phyloP scores from a whole-genome alignment of 1,284 basidiomycete genomes.

The Apiotrichum brassicae region DNA sequence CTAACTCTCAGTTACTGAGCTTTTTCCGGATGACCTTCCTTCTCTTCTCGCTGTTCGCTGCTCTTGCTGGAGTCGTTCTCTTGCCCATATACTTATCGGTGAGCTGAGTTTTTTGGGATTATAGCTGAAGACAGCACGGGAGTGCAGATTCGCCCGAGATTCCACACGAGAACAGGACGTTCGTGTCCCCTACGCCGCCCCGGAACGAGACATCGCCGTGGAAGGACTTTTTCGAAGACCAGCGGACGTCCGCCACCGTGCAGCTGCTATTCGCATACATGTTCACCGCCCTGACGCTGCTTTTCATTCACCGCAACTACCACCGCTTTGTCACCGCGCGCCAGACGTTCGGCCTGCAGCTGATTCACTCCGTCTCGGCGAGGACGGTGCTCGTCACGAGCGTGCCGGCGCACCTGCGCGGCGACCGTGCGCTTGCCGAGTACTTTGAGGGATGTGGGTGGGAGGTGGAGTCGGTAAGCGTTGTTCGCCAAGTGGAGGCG shows the following conservation, averaged over 20 bases:
- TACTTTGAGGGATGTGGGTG: conserved; percentile 75
- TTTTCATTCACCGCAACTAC: conserved; percentile 83
- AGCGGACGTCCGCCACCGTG: conserved; percentile 73
- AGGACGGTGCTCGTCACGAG: conserved; percentile 84
- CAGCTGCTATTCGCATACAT: conserved; percentile 91
- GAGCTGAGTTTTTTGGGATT: conserved; percentile 23
- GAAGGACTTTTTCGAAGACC: conserved; percentile 71
- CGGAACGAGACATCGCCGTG: conserved; percentile 18
- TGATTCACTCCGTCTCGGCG: conserved; percentile 88
- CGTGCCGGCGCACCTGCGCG: conserved; percentile 72
- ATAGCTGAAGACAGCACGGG: conserved; percentile 55
- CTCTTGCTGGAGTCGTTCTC: conserved; percentile 69
- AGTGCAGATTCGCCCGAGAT: conserved; percentile 56
- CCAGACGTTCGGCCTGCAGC: conserved; percentile 86
- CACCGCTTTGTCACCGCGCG: conserved; percentile 81
- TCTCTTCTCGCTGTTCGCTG: conserved; percentile 74
- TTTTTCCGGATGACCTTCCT: conserved; percentile 95
- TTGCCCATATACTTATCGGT: conserved; percentile 89
- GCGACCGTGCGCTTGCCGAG: conserved; percentile 77
- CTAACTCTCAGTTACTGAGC: conserved; percentile 62
- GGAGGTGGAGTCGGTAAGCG: conserved; percentile 59
- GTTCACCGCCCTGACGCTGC: conserved; percentile 78
- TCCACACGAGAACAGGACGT: conserved; percentile 48
- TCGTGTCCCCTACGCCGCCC: background rate
- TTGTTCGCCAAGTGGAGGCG: conserved; percentile 73